These are phyloP conservation scores for Coemansia sp. DNA, from an alignment of 192 early-diverging fungal species.

Conservation along the genomic window DNA sequence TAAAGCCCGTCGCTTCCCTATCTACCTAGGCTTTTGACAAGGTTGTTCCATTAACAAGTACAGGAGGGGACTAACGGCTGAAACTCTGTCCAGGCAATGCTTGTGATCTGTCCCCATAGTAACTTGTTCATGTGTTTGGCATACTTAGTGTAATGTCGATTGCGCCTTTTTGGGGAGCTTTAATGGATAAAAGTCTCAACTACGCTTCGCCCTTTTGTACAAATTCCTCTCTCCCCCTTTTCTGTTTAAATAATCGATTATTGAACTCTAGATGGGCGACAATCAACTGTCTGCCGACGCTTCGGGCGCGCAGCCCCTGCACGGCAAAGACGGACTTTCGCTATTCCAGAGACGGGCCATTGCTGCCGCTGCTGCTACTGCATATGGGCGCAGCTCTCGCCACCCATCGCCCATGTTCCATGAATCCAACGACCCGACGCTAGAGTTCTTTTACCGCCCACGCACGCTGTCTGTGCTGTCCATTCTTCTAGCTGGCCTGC, in stretches of 20 bases:
- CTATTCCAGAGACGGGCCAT: conserved; percentile 22
- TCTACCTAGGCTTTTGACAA: too few relatives aligned
- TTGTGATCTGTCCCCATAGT: background rate
- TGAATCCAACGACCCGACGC: conserved; percentile 49
- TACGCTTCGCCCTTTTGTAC: background rate
- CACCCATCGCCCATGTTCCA: conserved; percentile 44
- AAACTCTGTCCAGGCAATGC: too few relatives aligned
- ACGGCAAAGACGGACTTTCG: conserved; percentile 8
- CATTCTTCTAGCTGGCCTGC: conserved; percentile 42
- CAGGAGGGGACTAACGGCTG: too few relatives aligned
- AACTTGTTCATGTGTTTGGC: background rate
- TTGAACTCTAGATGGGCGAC: background rate
- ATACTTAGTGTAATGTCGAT: too few relatives aligned
- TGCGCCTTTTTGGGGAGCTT: too few relatives aligned
- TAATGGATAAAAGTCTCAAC: background rate
- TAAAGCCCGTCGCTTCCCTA: too few relatives aligned
- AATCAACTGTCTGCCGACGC: background rate
- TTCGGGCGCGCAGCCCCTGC: background rate
- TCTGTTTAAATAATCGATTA: background rate
- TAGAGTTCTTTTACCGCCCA: conserved; percentile 53
- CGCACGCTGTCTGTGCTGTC: conserved; percentile 46
- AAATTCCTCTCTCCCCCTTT: background rate
- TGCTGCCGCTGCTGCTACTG: conserved; percentile 9
- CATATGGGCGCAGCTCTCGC: conserved; percentile 4
- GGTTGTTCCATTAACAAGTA: too few relatives aligned